A percentile compares a stretch with the other conserved stretches of the same genome.
Conservation (phyloP, 768 basidiomycete species). For the Antrodiella citrinella region DNA sequence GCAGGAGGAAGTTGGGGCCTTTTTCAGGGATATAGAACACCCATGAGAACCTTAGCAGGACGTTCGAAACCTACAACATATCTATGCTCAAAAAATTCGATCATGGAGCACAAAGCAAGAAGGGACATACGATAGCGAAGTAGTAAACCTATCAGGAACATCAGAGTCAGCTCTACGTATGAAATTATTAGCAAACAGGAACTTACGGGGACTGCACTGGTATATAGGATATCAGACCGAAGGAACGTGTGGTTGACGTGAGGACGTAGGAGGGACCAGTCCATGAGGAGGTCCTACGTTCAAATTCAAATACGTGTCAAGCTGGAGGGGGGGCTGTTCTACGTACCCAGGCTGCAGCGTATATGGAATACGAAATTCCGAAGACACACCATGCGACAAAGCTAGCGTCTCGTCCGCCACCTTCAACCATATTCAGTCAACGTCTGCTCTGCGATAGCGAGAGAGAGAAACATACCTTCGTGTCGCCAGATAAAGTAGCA, state of each 20-base stretch:
- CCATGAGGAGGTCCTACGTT: slow-evolving; percentile 73
- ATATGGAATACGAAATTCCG: slow-evolving; percentile 55
- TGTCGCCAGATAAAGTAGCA: slow-evolving; percentile 78
- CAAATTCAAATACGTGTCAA: not conserved
- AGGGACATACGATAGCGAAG: slow-evolving; percentile 54
- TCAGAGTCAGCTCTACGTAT: not conserved
- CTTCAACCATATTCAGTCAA: slow-evolving; percentile 14
- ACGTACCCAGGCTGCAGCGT: slow-evolving; percentile 73
- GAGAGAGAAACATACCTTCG: slow-evolving; percentile 30
- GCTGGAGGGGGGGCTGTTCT: not conserved
- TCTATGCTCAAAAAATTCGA: not conserved
- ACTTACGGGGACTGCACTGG: slow-evolving; percentile 49
- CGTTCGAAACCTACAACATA: slow-evolving; percentile 50
- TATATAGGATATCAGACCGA: slow-evolving; percentile 69
- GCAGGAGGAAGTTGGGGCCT: slow-evolving; percentile 41
- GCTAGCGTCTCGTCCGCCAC: slow-evolving; percentile 30
- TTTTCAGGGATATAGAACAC: slow-evolving; percentile 59
- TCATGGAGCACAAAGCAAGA: not conserved
- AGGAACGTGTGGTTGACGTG: slow-evolving; percentile 52
- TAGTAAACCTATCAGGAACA: slow-evolving; percentile 53
- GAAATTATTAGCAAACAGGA: not conserved
- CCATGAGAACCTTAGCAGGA: slow-evolving; percentile 77
- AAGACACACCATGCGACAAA: slow-evolving; percentile 68
- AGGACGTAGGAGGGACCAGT: slow-evolving; percentile 78
- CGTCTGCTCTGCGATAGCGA: not conserved